Base-by-base conservation (phyloP, 78 protist genomes). In the Paratrimastix pyriformis region DNA sequence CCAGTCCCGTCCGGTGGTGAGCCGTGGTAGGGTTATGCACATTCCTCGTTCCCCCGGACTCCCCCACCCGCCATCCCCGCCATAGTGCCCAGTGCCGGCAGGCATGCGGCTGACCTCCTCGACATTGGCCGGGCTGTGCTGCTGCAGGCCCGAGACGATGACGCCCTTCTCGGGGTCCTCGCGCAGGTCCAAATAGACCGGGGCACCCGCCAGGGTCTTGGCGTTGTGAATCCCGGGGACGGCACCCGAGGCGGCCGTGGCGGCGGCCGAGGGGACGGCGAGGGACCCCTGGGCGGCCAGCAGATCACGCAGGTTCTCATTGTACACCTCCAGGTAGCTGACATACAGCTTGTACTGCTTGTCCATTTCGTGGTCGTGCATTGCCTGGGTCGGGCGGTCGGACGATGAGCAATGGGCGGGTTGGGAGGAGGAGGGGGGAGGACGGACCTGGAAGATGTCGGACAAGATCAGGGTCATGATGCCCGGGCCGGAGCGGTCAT, bases 251-350 rank as follows among this genome's bases (percentile, higher is more conserved):
- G 18, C 29, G 59, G 4, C 29, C 7, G 37, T 5, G 43, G 38
- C 38, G 6, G 6, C 18, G 8, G 11, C 43, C 6, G 26, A 8
- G 8, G 35, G 11, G 46, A 8, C 26, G 26, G 11, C 29, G 46
- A 13, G 30, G 3, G 30, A 24, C 43, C 40, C 40, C 40, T 0
- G 1, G 69, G 43, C 6, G 13, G 75, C 81, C 3, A 87, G 72
- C 32, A 93, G 65, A 46, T 91, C 95, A 21, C 83, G 38, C 13
- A 89, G 69, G n/a, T 74, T 75, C 55, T 96, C 96, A 64, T 91
- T 94, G 79, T 93, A 92, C 9, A 94, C 88, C 37, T 76, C 88
- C 7, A 89, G 58, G 70, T 87, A 92, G 21, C 93, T 68, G 55
- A 93, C 69, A 5, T 69, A 42, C 2, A 90, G 30, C 26, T 8